phyloP scores from a whole-genome alignment of 2,329 filamentous ascomycete species.

The Beauveria scarabaeidicola region DNA sequence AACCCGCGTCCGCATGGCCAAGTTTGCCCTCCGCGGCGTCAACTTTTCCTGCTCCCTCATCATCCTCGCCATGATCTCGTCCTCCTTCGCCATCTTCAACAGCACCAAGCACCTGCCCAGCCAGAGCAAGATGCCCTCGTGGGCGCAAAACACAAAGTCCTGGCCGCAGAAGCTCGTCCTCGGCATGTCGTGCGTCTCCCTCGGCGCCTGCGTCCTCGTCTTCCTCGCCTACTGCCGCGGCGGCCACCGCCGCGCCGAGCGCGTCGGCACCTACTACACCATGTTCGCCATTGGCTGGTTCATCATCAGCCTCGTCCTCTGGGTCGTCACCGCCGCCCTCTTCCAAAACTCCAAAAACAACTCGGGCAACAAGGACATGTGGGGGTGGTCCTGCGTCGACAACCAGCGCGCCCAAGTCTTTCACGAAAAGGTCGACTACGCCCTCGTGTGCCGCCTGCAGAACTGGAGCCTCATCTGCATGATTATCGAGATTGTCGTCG shows the following conservation, averaged over 20 bases:
- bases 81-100: constrained; percentile 90
- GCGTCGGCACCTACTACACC: constrained; percentile 91
- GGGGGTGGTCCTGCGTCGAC: constrained; percentile 95
- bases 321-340: constrained; percentile 76
- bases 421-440: constrained; percentile 73
- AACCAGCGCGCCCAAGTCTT: constrained; percentile 76
- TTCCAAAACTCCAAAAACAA: constrained; percentile 71
- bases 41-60: constrained; percentile 97
- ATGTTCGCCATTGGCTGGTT: constrained; percentile 91
- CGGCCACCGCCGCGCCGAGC: constrained; percentile 82
- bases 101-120: constrained; percentile 66
- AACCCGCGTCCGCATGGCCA: constrained; percentile 81
- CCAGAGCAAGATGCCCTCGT: constrained; percentile 74
- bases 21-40: constrained; percentile 88
- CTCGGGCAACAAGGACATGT: constrained; percentile 73
- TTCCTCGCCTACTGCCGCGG: constrained; percentile 82
- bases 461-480: constrained; percentile 96
- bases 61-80: constrained; percentile 79
- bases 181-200: constrained; percentile 68
- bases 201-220: constrained; percentile 69
- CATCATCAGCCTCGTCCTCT: constrained; percentile 85
- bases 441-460: constrained; percentile 81
- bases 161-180: constrained; percentile 90
- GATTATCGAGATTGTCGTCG: constrained; percentile 91
- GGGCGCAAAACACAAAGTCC: constrained; percentile 68